These are phyloP conservation scores for Kodamaea kaohsiungensis DNA, from an alignment of 805 yeast species.

Conservation along the genomic window DNA sequence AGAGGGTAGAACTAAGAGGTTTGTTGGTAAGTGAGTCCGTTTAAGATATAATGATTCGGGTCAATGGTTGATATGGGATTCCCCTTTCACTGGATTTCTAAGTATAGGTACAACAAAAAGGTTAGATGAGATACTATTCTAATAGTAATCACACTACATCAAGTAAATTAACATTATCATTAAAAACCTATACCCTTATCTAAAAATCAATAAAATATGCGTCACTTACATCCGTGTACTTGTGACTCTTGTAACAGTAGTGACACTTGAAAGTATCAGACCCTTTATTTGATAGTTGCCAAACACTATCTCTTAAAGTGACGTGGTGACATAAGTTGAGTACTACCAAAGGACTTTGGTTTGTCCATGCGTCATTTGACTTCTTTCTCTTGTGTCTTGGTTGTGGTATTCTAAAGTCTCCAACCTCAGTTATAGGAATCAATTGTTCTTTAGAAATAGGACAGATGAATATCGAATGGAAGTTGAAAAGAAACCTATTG, in stretches of 20 bases:
- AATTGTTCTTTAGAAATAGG: conserved; percentile 47
- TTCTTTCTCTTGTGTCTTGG: conserved; percentile 17
- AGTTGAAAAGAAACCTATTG: conserved; percentile 38
- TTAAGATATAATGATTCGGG: no score
- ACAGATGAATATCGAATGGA: conserved; percentile 48
- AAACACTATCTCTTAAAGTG: conserved; percentile 43
- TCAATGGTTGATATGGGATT: no score
- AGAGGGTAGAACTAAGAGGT: no score
- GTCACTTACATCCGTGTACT: conserved; percentile 38
- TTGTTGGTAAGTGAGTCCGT: no score
- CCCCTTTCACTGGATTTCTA: no score
- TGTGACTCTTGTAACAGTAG: conserved; percentile 46
- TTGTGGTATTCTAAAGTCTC: background rate
- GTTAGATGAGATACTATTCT: no score
- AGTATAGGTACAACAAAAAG: no score
- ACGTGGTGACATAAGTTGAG: conserved; percentile 43
- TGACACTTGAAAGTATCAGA: conserved; percentile 44
- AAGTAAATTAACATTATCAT: no score
- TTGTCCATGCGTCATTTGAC: conserved; percentile 15
- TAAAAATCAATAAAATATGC: conserved; percentile 42
- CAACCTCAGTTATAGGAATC: conserved; percentile 29
- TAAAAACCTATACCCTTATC: background rate
- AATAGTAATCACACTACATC: no score
- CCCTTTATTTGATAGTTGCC: conserved; percentile 41
- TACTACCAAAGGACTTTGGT: conserved; percentile 42